These are phyloP conservation scores for Cardamine occulta DNA, from an alignment of 345 rosid species.

Conservation along the genomic window DNA sequence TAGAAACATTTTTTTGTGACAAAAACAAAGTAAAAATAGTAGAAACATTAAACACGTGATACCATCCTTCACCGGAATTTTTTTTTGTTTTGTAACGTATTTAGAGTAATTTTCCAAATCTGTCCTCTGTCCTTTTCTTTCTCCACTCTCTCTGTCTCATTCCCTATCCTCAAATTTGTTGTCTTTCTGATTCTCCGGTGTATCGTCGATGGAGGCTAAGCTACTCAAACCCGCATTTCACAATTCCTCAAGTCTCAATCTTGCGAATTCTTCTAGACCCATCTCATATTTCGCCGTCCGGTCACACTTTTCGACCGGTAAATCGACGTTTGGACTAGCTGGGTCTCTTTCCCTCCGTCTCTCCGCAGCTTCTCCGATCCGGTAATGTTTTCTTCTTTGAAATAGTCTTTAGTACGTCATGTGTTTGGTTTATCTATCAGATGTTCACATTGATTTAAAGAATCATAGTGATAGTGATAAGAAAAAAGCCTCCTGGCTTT, in stretches of 20 bases:
- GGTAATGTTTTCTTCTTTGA: slow-evolving; percentile 19
- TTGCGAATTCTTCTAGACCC: slow-evolving; percentile 16
- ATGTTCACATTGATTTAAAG: background rate
- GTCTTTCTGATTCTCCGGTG: background rate
- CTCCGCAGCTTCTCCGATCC: slow-evolving; percentile 35
- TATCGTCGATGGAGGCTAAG: slow-evolving; percentile 36
- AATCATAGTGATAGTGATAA: slow-evolving; percentile 3
- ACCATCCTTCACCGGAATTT: background rate
- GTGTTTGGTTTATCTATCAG: slow-evolving; percentile 13
- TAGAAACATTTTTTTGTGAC: too few species aligned
- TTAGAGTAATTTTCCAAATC: slow-evolving; percentile 15
- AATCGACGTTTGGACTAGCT: slow-evolving; percentile 23
- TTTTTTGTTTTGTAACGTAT: slow-evolving; percentile 15
- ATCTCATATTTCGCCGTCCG: slow-evolving; percentile 14
- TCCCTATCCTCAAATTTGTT: background rate
- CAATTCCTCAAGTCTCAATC: slow-evolving; percentile 10
- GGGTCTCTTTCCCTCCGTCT: slow-evolving; percentile 26
- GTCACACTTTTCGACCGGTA: background rate
- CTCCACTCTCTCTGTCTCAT: slow-evolving; percentile 13
- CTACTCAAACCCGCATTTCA: slow-evolving; percentile 30
- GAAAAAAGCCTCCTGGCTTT: background rate
- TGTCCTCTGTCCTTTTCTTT: slow-evolving; percentile 33
- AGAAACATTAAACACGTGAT: slow-evolving; percentile 36
- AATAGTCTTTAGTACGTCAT: background rate
- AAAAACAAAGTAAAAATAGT: background rate